A percentile compares a stretch with the other conserved stretches of the same genome.
Conservation (phyloP, 2,329 filamentous ascomycete genomes). For the Diaporthe longicolla region DNA sequence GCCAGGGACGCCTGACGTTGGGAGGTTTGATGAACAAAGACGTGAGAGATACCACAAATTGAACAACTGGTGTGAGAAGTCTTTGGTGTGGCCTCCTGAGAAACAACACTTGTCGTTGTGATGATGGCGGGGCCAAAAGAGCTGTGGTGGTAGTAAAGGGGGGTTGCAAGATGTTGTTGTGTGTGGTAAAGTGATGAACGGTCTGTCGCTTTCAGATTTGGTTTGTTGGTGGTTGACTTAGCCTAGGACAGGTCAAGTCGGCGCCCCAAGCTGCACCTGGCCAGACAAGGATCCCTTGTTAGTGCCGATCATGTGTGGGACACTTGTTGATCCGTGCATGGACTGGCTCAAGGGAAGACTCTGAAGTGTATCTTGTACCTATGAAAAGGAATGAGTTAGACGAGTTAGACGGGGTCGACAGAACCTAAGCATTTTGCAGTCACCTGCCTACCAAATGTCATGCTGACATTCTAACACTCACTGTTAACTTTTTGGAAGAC, state of each 20-base stretch:
- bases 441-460: neutral
- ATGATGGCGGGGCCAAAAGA: slow-evolving; percentile 4
- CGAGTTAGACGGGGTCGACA: neutral
- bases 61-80: neutral
- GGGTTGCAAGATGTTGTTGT: neutral
- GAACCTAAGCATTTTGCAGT: neutral
- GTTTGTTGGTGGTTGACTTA: slow-evolving; percentile 15
- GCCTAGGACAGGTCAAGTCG: slow-evolving; percentile 1
- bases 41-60: neutral
- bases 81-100: neutral
- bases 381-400: no score
- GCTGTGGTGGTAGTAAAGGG: neutral
- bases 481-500: neutral
- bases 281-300: slow-evolving; percentile 14
- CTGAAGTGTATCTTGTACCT: neutral
- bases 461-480: neutral
- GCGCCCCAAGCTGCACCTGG: neutral
- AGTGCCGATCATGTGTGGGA: slow-evolving; percentile 15
- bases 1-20: neutral
- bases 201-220: slow-evolving; percentile 12
- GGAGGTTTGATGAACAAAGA: neutral
- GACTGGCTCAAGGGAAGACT: neutral
- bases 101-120: slow-evolving; percentile 40
- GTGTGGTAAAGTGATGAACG: neutral
- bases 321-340: slow-evolving; percentile 29